Evolutionary conservation across 1,139 yeast genomes (phyloP).

Genomic region (Taiozyma sp.): DNA sequence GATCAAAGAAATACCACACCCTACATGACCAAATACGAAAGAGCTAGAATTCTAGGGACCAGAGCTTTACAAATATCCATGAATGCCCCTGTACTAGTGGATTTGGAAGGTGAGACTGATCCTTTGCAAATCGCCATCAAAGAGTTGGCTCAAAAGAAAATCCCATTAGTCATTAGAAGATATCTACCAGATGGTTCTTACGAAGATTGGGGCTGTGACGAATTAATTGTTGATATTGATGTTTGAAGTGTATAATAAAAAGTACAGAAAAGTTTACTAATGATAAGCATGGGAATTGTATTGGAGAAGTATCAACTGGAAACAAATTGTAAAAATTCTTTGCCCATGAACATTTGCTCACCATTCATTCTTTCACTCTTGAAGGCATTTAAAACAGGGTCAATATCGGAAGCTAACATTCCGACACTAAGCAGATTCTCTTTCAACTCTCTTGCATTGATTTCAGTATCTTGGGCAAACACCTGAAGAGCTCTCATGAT

Average conservation of each 20-base stretch:
- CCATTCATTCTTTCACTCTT: constrained; percentile 54
- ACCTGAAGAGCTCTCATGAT: constrained; percentile 58
- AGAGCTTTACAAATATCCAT: constrained; percentile 94
- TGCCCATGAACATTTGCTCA: constrained; percentile 46
- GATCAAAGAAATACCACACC: constrained; percentile 94
- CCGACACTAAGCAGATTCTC: constrained; percentile 48
- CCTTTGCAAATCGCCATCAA: constrained; percentile 98
- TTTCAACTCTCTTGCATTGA: constrained; percentile 47
- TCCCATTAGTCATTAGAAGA: constrained; percentile 92
- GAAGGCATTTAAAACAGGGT: constrained; percentile 49
- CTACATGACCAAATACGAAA: constrained; percentile 96
- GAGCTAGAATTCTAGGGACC: constrained; percentile 95
- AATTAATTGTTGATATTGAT: constrained; percentile 74
- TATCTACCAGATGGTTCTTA: constrained; percentile 95
- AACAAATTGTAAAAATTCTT: constrained; percentile 53
- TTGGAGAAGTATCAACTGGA: constrained; percentile 16
- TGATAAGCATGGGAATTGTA: not conserved
- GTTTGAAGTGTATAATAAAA: constrained; percentile 11
- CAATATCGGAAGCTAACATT: constrained; percentile 46
- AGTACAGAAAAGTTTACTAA: not conserved
- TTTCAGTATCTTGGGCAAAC: constrained; percentile 41
- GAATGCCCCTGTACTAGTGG: constrained; percentile 98
- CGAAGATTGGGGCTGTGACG: constrained; percentile 99
- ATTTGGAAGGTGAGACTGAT: constrained; percentile 97
- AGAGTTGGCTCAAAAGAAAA: constrained; percentile 89